Evolutionary conservation across 345 rosid genomes (phyloP), one percentile per base, ranked within the genome.

Genomic region (Gossypium arboreum): DNA sequence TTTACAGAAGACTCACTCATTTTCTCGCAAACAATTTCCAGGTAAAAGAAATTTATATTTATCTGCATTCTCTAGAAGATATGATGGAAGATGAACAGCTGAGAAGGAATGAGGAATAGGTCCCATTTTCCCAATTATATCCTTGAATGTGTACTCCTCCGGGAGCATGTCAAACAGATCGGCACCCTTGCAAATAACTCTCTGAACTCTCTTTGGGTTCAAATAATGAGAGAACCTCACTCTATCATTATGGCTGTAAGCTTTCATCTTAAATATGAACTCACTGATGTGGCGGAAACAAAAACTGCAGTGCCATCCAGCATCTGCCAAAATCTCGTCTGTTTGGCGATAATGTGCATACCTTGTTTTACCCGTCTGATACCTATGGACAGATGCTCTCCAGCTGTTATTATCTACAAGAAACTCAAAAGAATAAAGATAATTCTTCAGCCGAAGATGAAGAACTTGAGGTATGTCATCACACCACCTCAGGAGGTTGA

Each of bases 271-370:
- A 55, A 91, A 91, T 41, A 88, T 76, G 75, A 90, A 91, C 85
- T 91, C 95, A 2, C 82, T 86, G 25, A 91, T 85, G 8, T 57
- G 73, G 43, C 89, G 83, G 71, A 90, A 90, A 52, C 91, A 90
- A 54, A 90, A 90, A 84, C 94, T 90, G 61, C 95, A 90, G 78
- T 90, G 93, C 95, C 95, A 91, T 8, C 96, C 93, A 11, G 96
- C 86, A 81, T 91, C 96, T 0, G 92, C 87, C 84, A 91, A 79
- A 67, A 91, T 73, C 67, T 79, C 86, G 81, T 89, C 90, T 0
- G 88, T 76, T 56, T 89, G 96, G 4, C 96, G 84, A 75, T 87
- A 91, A 79, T 91, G 96, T 0, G 87, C 93, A 75, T 91, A 91
- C 73, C 83, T 78, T 0, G 96, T 89, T 68, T 82, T 81, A 25